Evolutionary conservation across 345 rosid genomes (phyloP).

Genomic region (Salix koriyanagi): DNA sequence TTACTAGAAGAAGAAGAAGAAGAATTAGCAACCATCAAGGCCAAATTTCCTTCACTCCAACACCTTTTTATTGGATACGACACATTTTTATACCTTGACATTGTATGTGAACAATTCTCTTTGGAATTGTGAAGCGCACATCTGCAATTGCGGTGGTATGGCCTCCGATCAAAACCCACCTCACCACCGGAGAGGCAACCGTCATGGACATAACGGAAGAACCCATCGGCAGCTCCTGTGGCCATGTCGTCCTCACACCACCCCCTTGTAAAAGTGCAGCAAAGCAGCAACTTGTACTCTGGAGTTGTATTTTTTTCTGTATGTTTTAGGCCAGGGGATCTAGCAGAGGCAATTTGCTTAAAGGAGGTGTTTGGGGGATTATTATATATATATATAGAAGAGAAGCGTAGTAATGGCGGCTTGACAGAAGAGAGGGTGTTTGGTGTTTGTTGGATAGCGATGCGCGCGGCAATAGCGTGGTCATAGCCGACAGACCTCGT

Average conservation of each 20-base stretch:
- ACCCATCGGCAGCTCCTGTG: constrained; percentile 49
- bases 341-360: background rate
- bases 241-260: constrained; percentile 27
- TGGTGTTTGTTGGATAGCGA: constrained; percentile 3
- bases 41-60: constrained; percentile 64
- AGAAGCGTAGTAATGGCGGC: background rate
- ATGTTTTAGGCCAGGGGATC: background rate
- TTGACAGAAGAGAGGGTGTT: background rate
- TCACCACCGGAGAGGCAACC: constrained; percentile 54
- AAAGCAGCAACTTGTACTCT: background rate
- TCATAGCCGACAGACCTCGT: background rate
- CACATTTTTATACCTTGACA: constrained; percentile 27
- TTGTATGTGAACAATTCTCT: constrained; percentile 22
- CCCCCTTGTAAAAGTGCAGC: background rate
- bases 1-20: constrained; percentile 3
- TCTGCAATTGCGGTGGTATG: constrained; percentile 59
- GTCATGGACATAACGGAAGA: constrained; percentile 49
- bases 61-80: constrained; percentile 54
- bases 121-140: constrained; percentile 51
- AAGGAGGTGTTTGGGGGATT: background rate
- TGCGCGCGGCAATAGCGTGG: background rate
- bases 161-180: constrained; percentile 47
- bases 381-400: background rate
- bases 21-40: constrained; percentile 12
- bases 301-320: no score